Conservation (phyloP, 768 basidiomycete species). For the Macrolepiota albuminosa region DNA sequence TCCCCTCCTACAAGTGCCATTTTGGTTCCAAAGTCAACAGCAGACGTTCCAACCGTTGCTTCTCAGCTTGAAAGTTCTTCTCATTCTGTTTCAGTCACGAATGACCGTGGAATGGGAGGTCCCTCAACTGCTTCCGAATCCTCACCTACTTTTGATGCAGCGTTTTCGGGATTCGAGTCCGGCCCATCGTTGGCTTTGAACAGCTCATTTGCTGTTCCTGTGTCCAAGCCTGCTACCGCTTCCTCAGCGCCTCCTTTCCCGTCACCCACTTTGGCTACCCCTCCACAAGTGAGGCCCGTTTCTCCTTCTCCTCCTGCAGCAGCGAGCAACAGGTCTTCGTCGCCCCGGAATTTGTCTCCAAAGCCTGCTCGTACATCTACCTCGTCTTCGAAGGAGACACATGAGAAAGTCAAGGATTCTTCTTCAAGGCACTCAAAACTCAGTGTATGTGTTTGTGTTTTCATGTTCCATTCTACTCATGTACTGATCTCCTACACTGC, state of each 20-base stretch:
- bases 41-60: not conserved
- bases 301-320: constrained; percentile 34
- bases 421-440: constrained; percentile 66
- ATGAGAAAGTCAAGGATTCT: constrained; percentile 53
- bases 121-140: not conserved
- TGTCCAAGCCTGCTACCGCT: constrained; percentile 10
- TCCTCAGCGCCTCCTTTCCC: constrained; percentile 23
- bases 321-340: constrained; percentile 39
- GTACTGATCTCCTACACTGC: not conserved
- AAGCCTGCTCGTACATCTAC: constrained; percentile 56
- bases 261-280: constrained; percentile 19
- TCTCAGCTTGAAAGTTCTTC: constrained; percentile 1
- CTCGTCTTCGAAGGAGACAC: constrained; percentile 53
- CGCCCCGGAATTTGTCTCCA: constrained; percentile 51
- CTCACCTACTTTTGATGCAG: constrained; percentile 40
- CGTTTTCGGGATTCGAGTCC: constrained; percentile 46
- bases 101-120: constrained; percentile 1
- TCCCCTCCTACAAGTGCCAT: constrained; percentile 21
- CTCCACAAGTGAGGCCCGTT: constrained; percentile 34
- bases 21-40: constrained; percentile 17
- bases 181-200: constrained; percentile 36
- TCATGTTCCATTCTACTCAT: not conserved
- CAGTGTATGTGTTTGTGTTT: constrained; percentile 57
- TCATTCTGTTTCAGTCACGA: not conserved
- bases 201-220: constrained; percentile 29